phyloP scores from a whole-genome alignment of 2,329 filamentous ascomycete species.

The Fusarium vanettenii region DNA sequence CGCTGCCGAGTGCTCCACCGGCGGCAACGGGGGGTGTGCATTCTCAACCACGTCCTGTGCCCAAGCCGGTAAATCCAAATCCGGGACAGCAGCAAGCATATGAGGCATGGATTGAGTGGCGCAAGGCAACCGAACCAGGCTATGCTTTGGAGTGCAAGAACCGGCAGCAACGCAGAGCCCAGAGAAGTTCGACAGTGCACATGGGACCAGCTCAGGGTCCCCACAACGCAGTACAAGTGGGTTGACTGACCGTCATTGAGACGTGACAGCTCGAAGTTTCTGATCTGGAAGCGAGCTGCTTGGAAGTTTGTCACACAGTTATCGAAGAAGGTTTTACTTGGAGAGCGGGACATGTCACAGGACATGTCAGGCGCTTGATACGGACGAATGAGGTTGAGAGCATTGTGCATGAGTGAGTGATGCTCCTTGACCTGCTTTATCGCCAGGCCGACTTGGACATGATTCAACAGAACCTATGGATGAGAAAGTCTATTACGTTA shows the following conservation, averaged over 20 bases:
- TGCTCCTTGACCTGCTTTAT: background rate
- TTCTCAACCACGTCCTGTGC: conserved; percentile 39
- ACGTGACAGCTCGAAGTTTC: background rate
- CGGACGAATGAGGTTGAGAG: background rate
- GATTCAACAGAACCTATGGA: background rate
- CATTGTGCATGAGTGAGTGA: background rate
- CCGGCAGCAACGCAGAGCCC: conserved; percentile 54
- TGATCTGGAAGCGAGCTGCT: background rate
- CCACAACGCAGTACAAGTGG: background rate
- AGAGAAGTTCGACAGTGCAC: conserved; percentile 35
- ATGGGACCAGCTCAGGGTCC: background rate
- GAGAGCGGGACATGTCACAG: background rate
- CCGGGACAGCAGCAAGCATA: conserved; percentile 58
- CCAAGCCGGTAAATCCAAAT: conserved; percentile 56
- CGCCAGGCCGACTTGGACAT: background rate
- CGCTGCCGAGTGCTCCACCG: conserved; percentile 1
- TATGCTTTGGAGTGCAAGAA: conserved; percentile 60
- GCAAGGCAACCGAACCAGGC: conserved; percentile 60
- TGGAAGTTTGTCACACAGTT: background rate
- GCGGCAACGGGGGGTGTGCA: background rate
- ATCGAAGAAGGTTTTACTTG: background rate
- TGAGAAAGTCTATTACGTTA: background rate
- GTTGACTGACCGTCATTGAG: background rate
- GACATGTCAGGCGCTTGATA: background rate
- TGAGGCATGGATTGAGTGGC: conserved; percentile 61